Evolutionary conservation across 176 grass and related monocot genomes (phyloP), one percentile per base, ranked within the genome.

Genomic region (Dactylis glomerata): DNA sequence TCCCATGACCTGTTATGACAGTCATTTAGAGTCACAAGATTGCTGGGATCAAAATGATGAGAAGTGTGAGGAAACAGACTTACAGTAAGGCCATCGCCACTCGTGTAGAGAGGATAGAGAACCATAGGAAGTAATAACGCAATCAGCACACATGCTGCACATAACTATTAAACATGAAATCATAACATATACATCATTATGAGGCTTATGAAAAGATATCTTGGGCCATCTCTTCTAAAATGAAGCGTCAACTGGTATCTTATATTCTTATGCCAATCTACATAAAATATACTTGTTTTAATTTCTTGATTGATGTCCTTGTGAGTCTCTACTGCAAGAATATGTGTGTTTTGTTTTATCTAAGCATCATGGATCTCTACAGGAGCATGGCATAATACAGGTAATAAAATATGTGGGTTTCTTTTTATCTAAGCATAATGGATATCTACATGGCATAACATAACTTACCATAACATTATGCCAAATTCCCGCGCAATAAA

Each of bases 401-500:
- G 76, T 68, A 76, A n/a, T 32, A 59, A 36, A 81, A 38, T 44
- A 86, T 49, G 32, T 3, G 20, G 2, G 2, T 56, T 80, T 63
- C 16, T 80, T 36, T 68, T 77, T 11, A 71, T 82, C 51, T 54
- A 45, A 45, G 23, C 42, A 78, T 65, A 49, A 22, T 13, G 45
- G 36, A 77, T 81, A 61, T 70, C 36, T 57, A 68, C 45, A 77
- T 41, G 38, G 30, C 30, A 85, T 37, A 81, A 51, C 37, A 81
- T 62, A 83, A 86, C 87, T 85, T 83, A 98, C 96, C 68, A 86
- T 81, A 70, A 87, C 59, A 90, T 98, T 98, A 92, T 98, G 93
- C 93, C 96, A 98, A 72, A 98, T 89, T 16, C 96, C 96, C 16
- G 93, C 93, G 81, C 93, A 94, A 80, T 94, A 98, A 75, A 98